Evolutionary conservation across 2,329 filamentous ascomycete species (phyloP).

Genomic region (Xylaria sp.): DNA sequence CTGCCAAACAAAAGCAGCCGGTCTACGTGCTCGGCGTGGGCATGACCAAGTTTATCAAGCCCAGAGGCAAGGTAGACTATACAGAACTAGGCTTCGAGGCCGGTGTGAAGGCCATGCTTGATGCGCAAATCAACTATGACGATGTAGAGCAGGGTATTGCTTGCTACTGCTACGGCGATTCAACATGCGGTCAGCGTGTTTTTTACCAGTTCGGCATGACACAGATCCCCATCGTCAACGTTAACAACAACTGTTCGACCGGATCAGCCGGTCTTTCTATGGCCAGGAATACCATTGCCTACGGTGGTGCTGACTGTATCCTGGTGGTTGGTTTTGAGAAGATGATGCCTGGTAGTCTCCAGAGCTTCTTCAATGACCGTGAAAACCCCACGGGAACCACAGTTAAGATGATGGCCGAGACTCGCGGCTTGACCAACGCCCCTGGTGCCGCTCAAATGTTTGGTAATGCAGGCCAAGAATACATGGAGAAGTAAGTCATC

Average conservation of each 20-base stretch:
- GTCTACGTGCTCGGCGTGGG: constrained; percentile 95
- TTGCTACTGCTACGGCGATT: constrained; percentile 99
- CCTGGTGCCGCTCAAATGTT: constrained; percentile 94
- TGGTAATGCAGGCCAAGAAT: constrained; percentile 91
- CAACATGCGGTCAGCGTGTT: constrained; percentile 92
- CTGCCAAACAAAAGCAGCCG: constrained; percentile 62
- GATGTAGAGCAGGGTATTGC: constrained; percentile 94
- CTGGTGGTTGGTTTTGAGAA: constrained; percentile 97
- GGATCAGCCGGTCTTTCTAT: constrained; percentile 92
- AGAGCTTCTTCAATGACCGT: constrained; percentile 86
- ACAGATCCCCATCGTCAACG: constrained; percentile 94
- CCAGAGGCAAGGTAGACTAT: constrained; percentile 92
- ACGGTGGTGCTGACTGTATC: constrained; percentile 87
- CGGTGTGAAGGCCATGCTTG: constrained; percentile 85
- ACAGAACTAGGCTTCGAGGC: constrained; percentile 94
- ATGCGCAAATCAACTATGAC: constrained; percentile 94
- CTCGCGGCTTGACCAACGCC: constrained; percentile 81
- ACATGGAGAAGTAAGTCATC: constrained; percentile 83
- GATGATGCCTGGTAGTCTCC: constrained; percentile 92
- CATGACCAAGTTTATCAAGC: constrained; percentile 99
- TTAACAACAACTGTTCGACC: constrained; percentile 98
- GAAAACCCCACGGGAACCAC: constrained; percentile 81
- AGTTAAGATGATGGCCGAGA: constrained; percentile 82
- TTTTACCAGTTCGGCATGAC: constrained; percentile 99
- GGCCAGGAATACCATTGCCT: constrained; percentile 80